phyloP scores from a whole-genome alignment of 1,284 basidiomycete species.

The Anthracocystis panici-leucophaei region DNA sequence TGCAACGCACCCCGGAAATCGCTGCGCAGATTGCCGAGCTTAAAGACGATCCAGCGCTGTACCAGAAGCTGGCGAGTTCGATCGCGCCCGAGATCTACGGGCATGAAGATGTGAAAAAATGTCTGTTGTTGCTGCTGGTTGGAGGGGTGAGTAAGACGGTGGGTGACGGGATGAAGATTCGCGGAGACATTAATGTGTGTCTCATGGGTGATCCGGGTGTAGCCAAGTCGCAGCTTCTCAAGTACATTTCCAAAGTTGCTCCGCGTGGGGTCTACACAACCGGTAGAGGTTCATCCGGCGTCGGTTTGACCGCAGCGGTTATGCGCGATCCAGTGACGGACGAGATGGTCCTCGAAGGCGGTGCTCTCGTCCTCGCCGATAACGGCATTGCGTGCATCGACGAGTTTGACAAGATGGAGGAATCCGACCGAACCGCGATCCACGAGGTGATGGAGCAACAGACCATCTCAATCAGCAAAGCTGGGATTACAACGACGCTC shows the following conservation, averaged over 20 bases:
- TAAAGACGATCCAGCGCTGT: slow-evolving; percentile 80
- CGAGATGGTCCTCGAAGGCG: slow-evolving; percentile 99
- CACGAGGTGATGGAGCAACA: slow-evolving; percentile 99
- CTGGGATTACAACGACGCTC: slow-evolving; percentile 96
- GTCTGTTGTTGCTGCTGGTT: slow-evolving; percentile 89
- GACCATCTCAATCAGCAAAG: slow-evolving; percentile 99
- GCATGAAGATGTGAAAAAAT: slow-evolving; percentile 97
- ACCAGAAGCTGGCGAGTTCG: slow-evolving; percentile 79
- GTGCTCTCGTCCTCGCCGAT: slow-evolving; percentile 96
- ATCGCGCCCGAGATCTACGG: slow-evolving; percentile 99
- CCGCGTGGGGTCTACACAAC: slow-evolving; percentile 98
- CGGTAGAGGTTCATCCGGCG: slow-evolving; percentile 96
- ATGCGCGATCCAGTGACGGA: slow-evolving; percentile 99
- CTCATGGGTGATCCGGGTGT: slow-evolving; percentile 99
- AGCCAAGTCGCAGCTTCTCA: slow-evolving; percentile 96
- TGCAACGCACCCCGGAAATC: slow-evolving; percentile 91
- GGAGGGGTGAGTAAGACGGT: slow-evolving; percentile 95
- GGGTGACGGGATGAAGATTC: slow-evolving; percentile 98
- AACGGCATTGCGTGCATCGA: slow-evolving; percentile 99
- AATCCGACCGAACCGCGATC: slow-evolving; percentile 94
- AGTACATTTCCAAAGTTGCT: slow-evolving; percentile 98
- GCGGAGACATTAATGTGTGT: slow-evolving; percentile 97
- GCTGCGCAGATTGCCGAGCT: slow-evolving; percentile 79
- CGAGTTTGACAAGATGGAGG: slow-evolving; percentile 99
- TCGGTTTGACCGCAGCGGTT: slow-evolving; percentile 97